These are phyloP conservation scores for Ceratocystis cubensis DNA, from an alignment of 2,329 filamentous ascomycete genomes.

Conservation along the genomic window DNA sequence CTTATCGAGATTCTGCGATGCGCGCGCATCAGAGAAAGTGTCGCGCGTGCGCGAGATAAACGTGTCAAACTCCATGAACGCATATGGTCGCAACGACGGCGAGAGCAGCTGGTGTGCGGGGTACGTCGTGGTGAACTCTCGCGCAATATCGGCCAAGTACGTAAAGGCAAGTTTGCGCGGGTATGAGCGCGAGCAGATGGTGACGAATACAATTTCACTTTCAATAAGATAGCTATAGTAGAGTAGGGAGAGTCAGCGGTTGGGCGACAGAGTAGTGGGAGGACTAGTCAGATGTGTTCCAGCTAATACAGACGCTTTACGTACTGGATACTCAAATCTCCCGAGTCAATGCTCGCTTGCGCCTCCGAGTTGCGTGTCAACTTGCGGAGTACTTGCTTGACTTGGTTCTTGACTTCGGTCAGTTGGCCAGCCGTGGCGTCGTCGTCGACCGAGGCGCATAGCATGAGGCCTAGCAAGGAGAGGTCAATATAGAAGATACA, in stretches of 20 bases:
- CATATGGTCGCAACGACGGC: constrained; percentile 72
- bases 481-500: not conserved
- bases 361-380: constrained; percentile 79
- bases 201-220: constrained; percentile 75
- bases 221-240: constrained; percentile 64
- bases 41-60: constrained; percentile 90
- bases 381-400: constrained; percentile 79
- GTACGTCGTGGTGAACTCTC: constrained; percentile 85
- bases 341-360: constrained; percentile 83
- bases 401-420: constrained; percentile 76
- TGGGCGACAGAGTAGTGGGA: not conserved
- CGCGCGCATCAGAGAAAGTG: constrained; percentile 85
- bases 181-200: constrained; percentile 86
- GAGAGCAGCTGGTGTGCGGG: constrained; percentile 58
- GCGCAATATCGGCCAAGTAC: constrained; percentile 83
- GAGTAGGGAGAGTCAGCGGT: not conserved
- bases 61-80: constrained; percentile 95
- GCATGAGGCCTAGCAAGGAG: constrained; percentile 60
- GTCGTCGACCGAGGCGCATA: constrained; percentile 90
- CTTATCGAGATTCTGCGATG: constrained; percentile 83
- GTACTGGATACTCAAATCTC: constrained; percentile 73
- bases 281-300: no score
- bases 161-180: constrained; percentile 97
- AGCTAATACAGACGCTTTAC: no score
- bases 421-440: constrained; percentile 68